Percentiles rank a stretch among this genome's conserved stretches.
These are phyloP conservation scores for Blastobotrys serpentis DNA, from an alignment of 1,139 yeast species.

Conservation along the genomic window DNA sequence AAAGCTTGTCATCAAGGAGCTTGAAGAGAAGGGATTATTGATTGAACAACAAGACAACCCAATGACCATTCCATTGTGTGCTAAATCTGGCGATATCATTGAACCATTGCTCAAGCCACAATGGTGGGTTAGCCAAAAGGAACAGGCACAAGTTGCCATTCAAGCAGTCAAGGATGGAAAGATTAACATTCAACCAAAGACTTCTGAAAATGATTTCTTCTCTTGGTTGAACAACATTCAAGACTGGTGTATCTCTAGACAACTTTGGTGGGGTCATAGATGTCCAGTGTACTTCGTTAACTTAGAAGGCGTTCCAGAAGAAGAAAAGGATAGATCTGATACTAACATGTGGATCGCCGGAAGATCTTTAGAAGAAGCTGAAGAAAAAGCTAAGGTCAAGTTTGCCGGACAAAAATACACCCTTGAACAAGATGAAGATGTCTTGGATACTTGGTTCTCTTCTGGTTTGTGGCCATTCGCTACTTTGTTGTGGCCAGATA, in stretches of 20 bases:
- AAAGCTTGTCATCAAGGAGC: slow-evolving; percentile 72
- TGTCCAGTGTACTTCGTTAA: slow-evolving; percentile 92
- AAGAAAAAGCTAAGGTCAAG: slow-evolving; percentile 69
- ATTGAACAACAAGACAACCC: slow-evolving; percentile 90
- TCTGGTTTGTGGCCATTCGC: slow-evolving; percentile 98
- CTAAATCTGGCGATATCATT: slow-evolving; percentile 94
- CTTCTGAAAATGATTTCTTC: slow-evolving; percentile 90
- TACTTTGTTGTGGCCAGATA: slow-evolving; percentile 91
- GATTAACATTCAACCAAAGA: slow-evolving; percentile 78
- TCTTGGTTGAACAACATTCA: slow-evolving; percentile 95
- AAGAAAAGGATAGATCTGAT: slow-evolving; percentile 50
- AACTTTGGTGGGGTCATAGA: slow-evolving; percentile 99
- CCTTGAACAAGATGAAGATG: slow-evolving; percentile 95
- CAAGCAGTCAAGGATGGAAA: slow-evolving; percentile 82
- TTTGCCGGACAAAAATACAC: slow-evolving; percentile 71
- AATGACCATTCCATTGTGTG: slow-evolving; percentile 91
- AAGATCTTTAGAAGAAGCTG: slow-evolving; percentile 77
- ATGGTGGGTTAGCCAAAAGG: slow-evolving; percentile 97
- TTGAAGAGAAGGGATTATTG: slow-evolving; percentile 70
- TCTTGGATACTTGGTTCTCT: slow-evolving; percentile 97
- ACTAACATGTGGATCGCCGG: slow-evolving; percentile 91
- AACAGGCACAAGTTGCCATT: slow-evolving; percentile 87
- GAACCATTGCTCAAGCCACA: slow-evolving; percentile 97
- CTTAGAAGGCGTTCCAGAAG: slow-evolving; percentile 63
- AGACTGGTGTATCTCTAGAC: slow-evolving; percentile 99